These are phyloP conservation scores for Phylloporus sp. DNA, from an alignment of 768 basidiomycete genomes.

Conservation along the genomic window DNA sequence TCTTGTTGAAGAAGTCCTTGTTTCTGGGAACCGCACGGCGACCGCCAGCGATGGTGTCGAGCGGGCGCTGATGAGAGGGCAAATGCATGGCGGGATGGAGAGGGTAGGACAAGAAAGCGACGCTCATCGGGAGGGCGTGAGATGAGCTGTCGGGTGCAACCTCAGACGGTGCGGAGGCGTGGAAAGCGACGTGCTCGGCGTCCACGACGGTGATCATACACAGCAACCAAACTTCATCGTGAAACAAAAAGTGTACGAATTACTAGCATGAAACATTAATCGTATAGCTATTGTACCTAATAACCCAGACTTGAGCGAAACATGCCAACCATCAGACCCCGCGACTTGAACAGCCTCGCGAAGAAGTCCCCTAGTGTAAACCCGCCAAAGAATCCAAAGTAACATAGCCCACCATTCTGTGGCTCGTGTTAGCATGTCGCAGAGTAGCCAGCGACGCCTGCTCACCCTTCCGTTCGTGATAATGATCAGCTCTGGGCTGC, in stretches of 20 bases:
- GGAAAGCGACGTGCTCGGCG: slow-evolving; percentile 8
- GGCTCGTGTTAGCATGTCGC: not conserved
- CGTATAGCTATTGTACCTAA: slow-evolving; percentile 1
- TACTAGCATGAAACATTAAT: slow-evolving; percentile 14
- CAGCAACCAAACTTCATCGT: not conserved
- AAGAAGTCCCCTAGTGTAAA: slow-evolving; percentile 44
- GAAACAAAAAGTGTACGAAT: not conserved
- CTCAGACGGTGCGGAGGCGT: slow-evolving; percentile 6
- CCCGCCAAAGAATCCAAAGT: slow-evolving; percentile 41
- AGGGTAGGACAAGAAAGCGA: slow-evolving; percentile 9
- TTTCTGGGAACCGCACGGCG: slow-evolving; percentile 32
- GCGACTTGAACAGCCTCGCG: slow-evolving; percentile 40
- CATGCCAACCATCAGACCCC: slow-evolving; percentile 23
- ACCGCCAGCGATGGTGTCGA: slow-evolving; percentile 21
- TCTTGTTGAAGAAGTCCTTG: slow-evolving; percentile 58
- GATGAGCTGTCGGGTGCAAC: slow-evolving; percentile 1
- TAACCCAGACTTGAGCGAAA: slow-evolving; percentile 30
- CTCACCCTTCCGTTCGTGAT: slow-evolving; percentile 53
- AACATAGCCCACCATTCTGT: slow-evolving; percentile 40
- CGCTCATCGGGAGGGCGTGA: slow-evolving; percentile 13
- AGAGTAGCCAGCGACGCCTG: not conserved
- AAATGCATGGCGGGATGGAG: slow-evolving; percentile 24
- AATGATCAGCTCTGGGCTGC: slow-evolving; percentile 49
- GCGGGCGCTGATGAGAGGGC: slow-evolving; percentile 13
- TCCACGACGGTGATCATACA: slow-evolving; percentile 1